Evolutionary conservation across 345 rosid species (phyloP).

Genomic region (Pugionium cornutum): DNA sequence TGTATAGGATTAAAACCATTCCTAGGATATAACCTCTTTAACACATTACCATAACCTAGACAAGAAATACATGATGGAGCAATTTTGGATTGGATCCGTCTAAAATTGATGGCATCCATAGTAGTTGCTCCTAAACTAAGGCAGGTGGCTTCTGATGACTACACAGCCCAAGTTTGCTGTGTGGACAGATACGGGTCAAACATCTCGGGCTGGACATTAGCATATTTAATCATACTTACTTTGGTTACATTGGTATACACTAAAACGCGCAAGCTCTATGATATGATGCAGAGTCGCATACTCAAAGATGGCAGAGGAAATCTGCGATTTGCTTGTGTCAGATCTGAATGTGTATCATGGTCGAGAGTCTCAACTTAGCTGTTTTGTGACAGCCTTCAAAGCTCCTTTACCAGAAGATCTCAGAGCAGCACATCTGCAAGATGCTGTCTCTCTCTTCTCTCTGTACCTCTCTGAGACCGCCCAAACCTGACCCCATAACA

Average conservation of each 20-base stretch:
- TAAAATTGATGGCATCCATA: slow-evolving; percentile 63
- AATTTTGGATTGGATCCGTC: slow-evolving; percentile 55
- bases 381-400: slow-evolving; percentile 62
- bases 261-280: neutral
- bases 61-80: slow-evolving; percentile 16
- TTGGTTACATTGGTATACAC: neutral
- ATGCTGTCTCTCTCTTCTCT: slow-evolving; percentile 77
- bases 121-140: slow-evolving; percentile 68
- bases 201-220: slow-evolving; percentile 23
- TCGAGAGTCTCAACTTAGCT: slow-evolving; percentile 66
- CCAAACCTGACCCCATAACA: slow-evolving; percentile 19
- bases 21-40: neutral
- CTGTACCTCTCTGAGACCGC: slow-evolving; percentile 68
- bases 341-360: slow-evolving; percentile 46
- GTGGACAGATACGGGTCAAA: slow-evolving; percentile 91
- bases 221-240: neutral
- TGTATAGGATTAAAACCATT: neutral
- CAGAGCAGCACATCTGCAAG: slow-evolving; percentile 76
- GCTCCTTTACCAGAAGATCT: slow-evolving; percentile 80
- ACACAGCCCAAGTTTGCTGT: slow-evolving; percentile 56
- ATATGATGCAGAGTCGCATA: slow-evolving; percentile 65
- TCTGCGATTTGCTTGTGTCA: slow-evolving; percentile 58
- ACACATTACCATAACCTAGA: neutral
- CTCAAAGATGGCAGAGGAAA: slow-evolving; percentile 88
- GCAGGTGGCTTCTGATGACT: slow-evolving; percentile 76